phyloP scores from a whole-genome alignment of 2,329 filamentous ascomycete genomes.

The Paradendryphiella salina region DNA sequence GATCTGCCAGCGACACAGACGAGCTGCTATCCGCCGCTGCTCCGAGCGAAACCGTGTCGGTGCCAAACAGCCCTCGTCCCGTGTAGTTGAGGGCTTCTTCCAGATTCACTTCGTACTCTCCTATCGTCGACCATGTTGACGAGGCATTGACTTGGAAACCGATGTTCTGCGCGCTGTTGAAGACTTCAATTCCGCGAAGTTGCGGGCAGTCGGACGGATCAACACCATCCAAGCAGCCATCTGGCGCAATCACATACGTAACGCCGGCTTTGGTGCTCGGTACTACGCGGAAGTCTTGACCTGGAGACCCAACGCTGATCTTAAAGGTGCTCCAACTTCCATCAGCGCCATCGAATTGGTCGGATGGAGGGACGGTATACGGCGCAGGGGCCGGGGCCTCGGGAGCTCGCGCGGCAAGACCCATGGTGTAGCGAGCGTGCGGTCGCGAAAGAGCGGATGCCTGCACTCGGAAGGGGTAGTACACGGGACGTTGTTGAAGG shows the following conservation, averaged over 20 bases:
- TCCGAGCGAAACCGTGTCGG: conserved; percentile 37
- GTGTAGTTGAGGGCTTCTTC: conserved; percentile 37
- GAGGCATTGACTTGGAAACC: conserved; percentile 40
- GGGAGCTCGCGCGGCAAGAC: conserved; percentile 23
- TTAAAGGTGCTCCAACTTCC: conserved; percentile 50
- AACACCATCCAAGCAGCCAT: conserved; percentile 37
- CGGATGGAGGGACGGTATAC: conserved; percentile 40
- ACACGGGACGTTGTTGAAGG: not conserved
- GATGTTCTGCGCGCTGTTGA: conserved; percentile 33
- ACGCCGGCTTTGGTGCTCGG: conserved; percentile 41
- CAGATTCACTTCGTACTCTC: conserved; percentile 37
- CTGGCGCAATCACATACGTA: conserved; percentile 40
- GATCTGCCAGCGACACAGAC: conserved; percentile 29
- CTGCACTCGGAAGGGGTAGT: not conserved
- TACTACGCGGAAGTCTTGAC: conserved; percentile 46
- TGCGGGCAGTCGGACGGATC: conserved; percentile 38
- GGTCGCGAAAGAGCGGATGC: not conserved
- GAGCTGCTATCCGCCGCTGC: conserved; percentile 21
- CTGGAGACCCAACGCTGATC: conserved; percentile 47
- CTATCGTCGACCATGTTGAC: conserved; percentile 40
- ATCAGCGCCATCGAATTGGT: conserved; percentile 48
- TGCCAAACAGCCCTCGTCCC: conserved; percentile 37
- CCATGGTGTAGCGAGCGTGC: conserved; percentile 26
- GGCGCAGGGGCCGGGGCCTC: conserved; percentile 22
- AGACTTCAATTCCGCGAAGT: conserved; percentile 37